Evolutionary conservation across 345 rosid species (phyloP).

Genomic region (Hypericum androsaemum): DNA sequence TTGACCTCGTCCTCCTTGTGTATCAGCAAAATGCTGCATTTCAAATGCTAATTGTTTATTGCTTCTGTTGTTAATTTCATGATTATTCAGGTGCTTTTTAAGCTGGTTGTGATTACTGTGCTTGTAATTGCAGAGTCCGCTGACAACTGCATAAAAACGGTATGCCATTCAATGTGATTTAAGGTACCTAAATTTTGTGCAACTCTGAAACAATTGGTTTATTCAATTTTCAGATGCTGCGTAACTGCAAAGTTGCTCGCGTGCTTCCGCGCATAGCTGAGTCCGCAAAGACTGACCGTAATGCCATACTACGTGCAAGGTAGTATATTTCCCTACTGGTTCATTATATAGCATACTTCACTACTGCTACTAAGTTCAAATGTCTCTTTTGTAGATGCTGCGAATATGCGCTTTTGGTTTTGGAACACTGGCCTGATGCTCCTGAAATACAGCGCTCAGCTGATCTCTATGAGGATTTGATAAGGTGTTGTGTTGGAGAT

Average conservation of each 20-base stretch:
- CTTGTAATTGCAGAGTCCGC: conserved; percentile 99
- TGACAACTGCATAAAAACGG: conserved; percentile 97
- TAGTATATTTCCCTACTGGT: conserved; percentile 1
- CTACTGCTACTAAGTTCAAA: conserved; percentile 6
- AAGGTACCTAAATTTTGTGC: too few species aligned
- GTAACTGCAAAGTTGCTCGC: conserved; percentile 90
- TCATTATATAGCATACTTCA: conserved; percentile 8
- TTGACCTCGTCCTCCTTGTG: conserved; percentile 2
- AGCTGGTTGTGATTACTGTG: conserved; percentile 98
- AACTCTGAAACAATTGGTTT: too few species aligned
- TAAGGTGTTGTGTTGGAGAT: conserved; percentile 86
- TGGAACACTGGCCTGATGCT: conserved; percentile 98
- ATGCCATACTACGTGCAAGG: conserved; percentile 89
- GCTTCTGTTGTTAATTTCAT: conserved; percentile 20
- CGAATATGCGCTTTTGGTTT: conserved; percentile 82
- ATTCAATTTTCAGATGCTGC: conserved; percentile 57
- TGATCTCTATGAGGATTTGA: conserved; percentile 81
- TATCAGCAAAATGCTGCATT: background rate
- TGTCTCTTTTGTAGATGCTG: conserved; percentile 55
- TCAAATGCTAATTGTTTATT: too few species aligned
- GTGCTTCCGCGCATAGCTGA: conserved; percentile 90
- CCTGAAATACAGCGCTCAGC: conserved; percentile 90
- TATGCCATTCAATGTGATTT: conserved; percentile 10
- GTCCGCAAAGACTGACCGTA: conserved; percentile 87
- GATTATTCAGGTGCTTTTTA: conserved; percentile 90